Base-by-base conservation (phyloP, 805 yeast species). In the Spathaspora sp. region DNA sequence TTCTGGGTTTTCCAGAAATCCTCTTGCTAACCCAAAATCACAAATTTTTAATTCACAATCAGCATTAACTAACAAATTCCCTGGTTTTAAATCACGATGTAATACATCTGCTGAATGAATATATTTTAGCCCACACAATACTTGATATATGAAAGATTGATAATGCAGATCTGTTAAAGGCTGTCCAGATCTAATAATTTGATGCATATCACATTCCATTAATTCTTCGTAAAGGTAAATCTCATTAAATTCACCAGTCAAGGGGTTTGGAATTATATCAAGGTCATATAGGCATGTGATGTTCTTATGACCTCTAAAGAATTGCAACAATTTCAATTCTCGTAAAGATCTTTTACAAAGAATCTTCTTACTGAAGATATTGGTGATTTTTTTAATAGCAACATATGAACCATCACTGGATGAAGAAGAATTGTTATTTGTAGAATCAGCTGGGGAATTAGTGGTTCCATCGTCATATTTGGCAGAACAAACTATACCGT, bases 141-240 rank as follows among this genome's bases (percentile, higher is more conserved):
- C 87, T 72, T 93, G 98, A 66, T 94, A 94, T 16, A 89, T 80
- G 63, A 94, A 94, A 55, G 89, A 85, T 71, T 94, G 99, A 68
- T 89, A 92, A 68, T 94, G 99, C 31, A 92, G 89, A 66, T 94
- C 98, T 1, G 97, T 89, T 57, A 94, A 76, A 0, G 96, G 88
- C 68, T 94, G 98, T 18, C 92, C 93, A 10, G 97, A 88, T 59
- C 96, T 80, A 56, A 94, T 93, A 62, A 94, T 94, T 68, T 93
- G 98, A 69, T 93, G 97, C 90, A 94, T 86, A 68, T 94, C 99
- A 70, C 98, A 93, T 68, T 93, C 98, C 98, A 94, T 94, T 60
- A 93, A 76, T 69, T 93, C 99, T 68, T 94, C 99, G 63, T 94
- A 94, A 7, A 94, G 76, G 59, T 94, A 94, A 11, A 94, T 79